Evolutionary conservation across 2,329 filamentous ascomycete genomes (phyloP).

Genomic region (Colletotrichum filicis): DNA sequence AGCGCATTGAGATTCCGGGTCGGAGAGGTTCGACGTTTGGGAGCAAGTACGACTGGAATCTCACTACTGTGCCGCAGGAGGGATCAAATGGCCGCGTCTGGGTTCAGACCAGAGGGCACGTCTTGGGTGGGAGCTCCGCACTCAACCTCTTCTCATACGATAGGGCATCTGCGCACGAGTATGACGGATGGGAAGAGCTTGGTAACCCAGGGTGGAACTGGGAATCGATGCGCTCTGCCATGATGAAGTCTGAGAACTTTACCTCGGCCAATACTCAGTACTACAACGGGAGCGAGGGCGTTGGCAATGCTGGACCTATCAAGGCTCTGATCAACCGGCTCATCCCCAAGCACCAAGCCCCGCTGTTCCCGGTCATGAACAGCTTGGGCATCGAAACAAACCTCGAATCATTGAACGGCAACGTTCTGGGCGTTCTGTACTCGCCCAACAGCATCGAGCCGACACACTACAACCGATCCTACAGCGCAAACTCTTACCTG

Average conservation of each 20-base stretch:
- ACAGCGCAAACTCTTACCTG: constrained; percentile 55
- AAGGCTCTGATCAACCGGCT: constrained; percentile 50
- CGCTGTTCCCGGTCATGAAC: constrained; percentile 57
- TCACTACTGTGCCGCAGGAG: constrained; percentile 51
- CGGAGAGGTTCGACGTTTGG: constrained; percentile 38
- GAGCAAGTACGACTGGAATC: constrained; percentile 48
- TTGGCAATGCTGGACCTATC: constrained; percentile 39
- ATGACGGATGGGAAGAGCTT: constrained; percentile 46
- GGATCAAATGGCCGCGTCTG: constrained; percentile 50
- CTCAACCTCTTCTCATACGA: constrained; percentile 55
- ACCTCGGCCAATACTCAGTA: constrained; percentile 35
- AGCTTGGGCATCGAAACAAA: constrained; percentile 51
- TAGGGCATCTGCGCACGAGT: constrained; percentile 42
- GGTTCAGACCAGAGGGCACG: constrained; percentile 52
- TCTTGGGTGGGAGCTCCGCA: constrained; percentile 56
- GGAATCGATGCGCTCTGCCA: constrained; percentile 46
- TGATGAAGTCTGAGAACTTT: constrained; percentile 43
- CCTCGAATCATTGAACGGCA: constrained; percentile 58
- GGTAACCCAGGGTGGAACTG: constrained; percentile 50
- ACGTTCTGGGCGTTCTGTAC: constrained; percentile 60
- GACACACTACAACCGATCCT: constrained; percentile 60
- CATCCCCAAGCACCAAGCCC: constrained; percentile 52
- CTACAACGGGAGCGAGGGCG: constrained; percentile 30
- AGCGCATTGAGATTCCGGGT: constrained; percentile 41
- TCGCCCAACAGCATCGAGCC: constrained; percentile 61